Evolutionary conservation across 441 rosid species (phyloP), one percentile per base, ranked within the genome.

Genomic region (Aquilaria agallochum): DNA sequence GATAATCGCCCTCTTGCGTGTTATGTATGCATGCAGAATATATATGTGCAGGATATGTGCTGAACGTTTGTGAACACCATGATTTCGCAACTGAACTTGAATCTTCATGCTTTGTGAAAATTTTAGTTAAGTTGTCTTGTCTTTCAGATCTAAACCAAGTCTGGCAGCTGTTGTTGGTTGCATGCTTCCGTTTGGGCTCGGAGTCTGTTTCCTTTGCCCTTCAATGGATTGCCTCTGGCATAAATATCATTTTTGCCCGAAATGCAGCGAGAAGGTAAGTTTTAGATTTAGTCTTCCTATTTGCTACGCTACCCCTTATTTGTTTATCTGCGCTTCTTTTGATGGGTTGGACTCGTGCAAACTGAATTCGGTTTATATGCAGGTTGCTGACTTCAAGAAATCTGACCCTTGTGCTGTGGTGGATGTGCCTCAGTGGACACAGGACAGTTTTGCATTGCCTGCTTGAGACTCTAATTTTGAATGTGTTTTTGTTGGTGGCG

Each of bases 171-270:
- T 74, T 71, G 86, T 87, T 13, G 93, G 86, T 53, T 87, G 93
- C 78, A 84, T 87, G 86, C 77, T 82, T 83, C 93, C 90, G 6
- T 58, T 84, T 63, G 76, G 78, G 82, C 85, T 87, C 33, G 93
- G 93, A 40, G 30, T 66, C 51, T 94, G 98, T 79, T 94, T 90
- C 66, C 95, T 94, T 42, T 86, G 86, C 72, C 97, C 97, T 66
- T 87, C 96, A 46, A 86, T 84, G 92, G 96, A 94, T 72, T 91
- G 96, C 73, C 99, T 94, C 61, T 91, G 97, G 98, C 93, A 87
- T 79, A 94, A 94, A 65, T 83, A 91, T 68, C 99, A 94, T 73
- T 77, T 85, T 64, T 94, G 99, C 72, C 97, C 96, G 30, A 67
- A 70, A 63, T 94, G 99, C 81, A 77, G 67, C 6, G 80, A 78